Evolutionary conservation across 192 early-diverging fungal genomes (phyloP), one percentile per base, ranked within the genome.

Genomic region (Coemansia sp.): DNA sequence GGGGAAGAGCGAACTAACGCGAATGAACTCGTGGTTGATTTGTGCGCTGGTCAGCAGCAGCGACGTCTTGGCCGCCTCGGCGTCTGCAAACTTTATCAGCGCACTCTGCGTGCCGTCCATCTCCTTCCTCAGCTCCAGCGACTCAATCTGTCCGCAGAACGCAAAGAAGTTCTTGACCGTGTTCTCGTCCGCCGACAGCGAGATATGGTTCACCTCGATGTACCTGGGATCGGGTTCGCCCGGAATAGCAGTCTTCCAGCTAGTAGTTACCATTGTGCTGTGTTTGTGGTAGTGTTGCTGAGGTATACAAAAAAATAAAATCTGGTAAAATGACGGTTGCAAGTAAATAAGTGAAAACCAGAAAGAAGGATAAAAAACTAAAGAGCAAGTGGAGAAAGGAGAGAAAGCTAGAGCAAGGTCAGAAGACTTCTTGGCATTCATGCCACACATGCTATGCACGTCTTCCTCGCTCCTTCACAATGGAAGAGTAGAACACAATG

Each of bases 71-170:
- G 68, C 72, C 2, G 71, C 76, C 19, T 74, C 75, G 41, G 45
- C 58, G 18, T 47, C 63, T 15, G 22, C 15, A 43, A 77, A 77
- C 47, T 74, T 73, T 9, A 80, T 47, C 41, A 80, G 67, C 4
- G 69, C 78, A 15, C 69, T 42, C 62, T 80, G 73, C 12, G 63
- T 49, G n/a, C 73, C 78, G 63, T 41, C 66, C 63, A 72, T 71
- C 16, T 57, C 47, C 70, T 75, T 67, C 55, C 72, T 57, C 40
- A 80, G 72, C 69, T 75, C 73, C 3, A 80, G 62, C n/a, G 37
- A 19, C 42, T 69, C 66, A 45, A 80, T 72, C 21, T 63, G 41
- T 0, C 78, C 78, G 57, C 78, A 80, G 55, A 80, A 80, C 12
- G 63, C 69, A 22, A 80, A 80, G n/a, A 69, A 66, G 59, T 80